These are phyloP conservation scores for Zychaea mexicana DNA, from an alignment of 371 early-diverging fungal genomes.

Conservation along the genomic window DNA sequence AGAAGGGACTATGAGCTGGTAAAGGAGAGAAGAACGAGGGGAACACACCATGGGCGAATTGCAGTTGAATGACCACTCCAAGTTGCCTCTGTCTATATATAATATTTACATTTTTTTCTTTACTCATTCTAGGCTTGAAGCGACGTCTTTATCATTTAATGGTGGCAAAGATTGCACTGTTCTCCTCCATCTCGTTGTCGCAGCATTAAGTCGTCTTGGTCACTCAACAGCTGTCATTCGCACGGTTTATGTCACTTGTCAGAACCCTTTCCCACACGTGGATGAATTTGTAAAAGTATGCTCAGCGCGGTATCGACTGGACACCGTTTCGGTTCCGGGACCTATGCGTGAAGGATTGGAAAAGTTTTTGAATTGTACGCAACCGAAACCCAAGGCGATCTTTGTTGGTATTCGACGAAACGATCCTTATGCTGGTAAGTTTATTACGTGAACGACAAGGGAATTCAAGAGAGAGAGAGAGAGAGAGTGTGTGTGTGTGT, in stretches of 20 bases:
- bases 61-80: too few species aligned
- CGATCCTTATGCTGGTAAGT: slow-evolving; percentile 86
- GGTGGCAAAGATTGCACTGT: slow-evolving; percentile 99
- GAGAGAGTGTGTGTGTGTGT: not conserved
- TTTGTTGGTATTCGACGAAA: slow-evolving; percentile 91
- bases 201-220: slow-evolving; percentile 39
- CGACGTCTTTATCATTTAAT: slow-evolving; percentile 85
- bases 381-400: slow-evolving; percentile 75
- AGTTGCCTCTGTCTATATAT: not conserved
- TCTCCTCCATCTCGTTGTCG: slow-evolving; percentile 79
- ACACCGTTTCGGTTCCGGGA: slow-evolving; percentile 66
- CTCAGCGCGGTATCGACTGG: slow-evolving; percentile 63
- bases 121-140: slow-evolving; percentile 58
- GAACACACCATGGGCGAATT: too few species aligned
- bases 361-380: slow-evolving; percentile 56
- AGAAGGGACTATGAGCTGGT: not conserved
- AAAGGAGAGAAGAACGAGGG: not conserved
- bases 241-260: slow-evolving; percentile 75
- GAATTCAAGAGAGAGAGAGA: too few species aligned
- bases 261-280: slow-evolving; percentile 85
- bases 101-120: too few species aligned
- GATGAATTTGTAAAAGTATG: slow-evolving; percentile 84
- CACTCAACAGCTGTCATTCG: slow-evolving; percentile 19
- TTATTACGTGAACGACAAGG: too few species aligned
- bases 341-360: slow-evolving; percentile 84